Evolutionary conservation across 495 filamentous ascomycete genomes (phyloP), one percentile per base, ranked within the genome.

Genomic region (Neurospora sp.): DNA sequence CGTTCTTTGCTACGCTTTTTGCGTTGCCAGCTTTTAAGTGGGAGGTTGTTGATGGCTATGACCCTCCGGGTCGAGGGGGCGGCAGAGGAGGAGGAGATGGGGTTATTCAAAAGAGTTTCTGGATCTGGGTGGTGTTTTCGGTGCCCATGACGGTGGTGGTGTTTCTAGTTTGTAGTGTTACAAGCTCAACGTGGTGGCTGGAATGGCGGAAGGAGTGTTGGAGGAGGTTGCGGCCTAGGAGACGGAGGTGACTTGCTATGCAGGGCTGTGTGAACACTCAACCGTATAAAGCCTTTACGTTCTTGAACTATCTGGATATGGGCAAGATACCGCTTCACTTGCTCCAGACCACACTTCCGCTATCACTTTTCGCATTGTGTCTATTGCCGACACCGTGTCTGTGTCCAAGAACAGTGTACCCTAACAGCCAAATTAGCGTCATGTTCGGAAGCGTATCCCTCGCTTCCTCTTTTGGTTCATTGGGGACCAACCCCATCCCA

Each of bases 1-100:
- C 73, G 12, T 74, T 72, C 8, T 69, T 83, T 45, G 78, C 81
- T 2, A 75, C 82, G 5, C 72, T 82, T 3, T 83, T 83, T 74
- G 78, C 80, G 7, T 69, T 83, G 40, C 81, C 80, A 3, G 79
- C 80, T n/a, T 74, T 82, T 12, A 73, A 78, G 48, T 82, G 79
- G 81, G 53, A 65, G 27, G 53, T 14, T 65, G 22, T 65, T 35
- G 53, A 65, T 17, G 53, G 53, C 3, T 65, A 37, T 31, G 22
- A 61, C 22, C 12, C 27, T 65, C 31, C 53, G 1, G 14, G 14
- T 65, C 31, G 27, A 35, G 27, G 27, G 27, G 27, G 53, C 0
- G 48, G 48, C 27, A 12, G 20, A 12, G 20, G 48, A 31, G 22
- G 48, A 59, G 22, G 22, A 31, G 20, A 42, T 38, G 35, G 39